Evolutionary conservation across 768 basidiomycete species (phyloP).

Genomic region (Trametes maxima): DNA sequence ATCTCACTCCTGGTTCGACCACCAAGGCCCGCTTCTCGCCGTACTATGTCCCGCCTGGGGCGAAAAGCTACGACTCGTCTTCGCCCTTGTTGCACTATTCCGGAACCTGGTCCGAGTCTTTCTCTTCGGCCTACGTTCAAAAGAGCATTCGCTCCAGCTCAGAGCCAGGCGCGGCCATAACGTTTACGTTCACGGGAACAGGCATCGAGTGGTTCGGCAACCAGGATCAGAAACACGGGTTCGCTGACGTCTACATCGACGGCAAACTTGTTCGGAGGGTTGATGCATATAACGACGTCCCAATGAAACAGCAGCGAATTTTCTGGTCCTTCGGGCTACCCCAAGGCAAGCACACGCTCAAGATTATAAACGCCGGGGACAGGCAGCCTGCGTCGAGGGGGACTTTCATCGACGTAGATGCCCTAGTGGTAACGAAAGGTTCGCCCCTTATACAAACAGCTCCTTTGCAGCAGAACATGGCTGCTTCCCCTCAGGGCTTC

Average conservation of each 20-base stretch:
- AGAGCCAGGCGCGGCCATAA: conserved; percentile 49
- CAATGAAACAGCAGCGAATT: conserved; percentile 59
- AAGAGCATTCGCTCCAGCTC: conserved; percentile 55
- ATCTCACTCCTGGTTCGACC: conserved; percentile 52
- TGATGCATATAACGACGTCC: conserved; percentile 43
- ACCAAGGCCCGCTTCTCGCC: conserved; percentile 55
- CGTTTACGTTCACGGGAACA: conserved; percentile 68
- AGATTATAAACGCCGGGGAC: conserved; percentile 58
- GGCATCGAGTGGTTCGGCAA: conserved; percentile 81
- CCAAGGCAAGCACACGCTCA: conserved; percentile 58
- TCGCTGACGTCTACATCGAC: conserved; percentile 60
- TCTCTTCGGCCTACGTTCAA: conserved; percentile 52
- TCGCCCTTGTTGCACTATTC: conserved; percentile 68
- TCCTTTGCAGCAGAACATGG: neutral
- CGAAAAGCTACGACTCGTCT: conserved; percentile 69
- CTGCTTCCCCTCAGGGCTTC: conserved; percentile 2
- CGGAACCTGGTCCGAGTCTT: conserved; percentile 59
- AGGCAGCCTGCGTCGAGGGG: conserved; percentile 39
- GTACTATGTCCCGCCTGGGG: conserved; percentile 74
- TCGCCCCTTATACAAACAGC: neutral
- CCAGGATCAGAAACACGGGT: conserved; percentile 54
- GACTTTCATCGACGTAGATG: conserved; percentile 58
- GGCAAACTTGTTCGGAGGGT: conserved; percentile 48
- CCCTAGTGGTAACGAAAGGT: conserved; percentile 64
- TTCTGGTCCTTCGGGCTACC: conserved; percentile 61